These are phyloP conservation scores for Purpureocillium lavendulum DNA, from an alignment of 2,329 filamentous ascomycete species.

Conservation along the genomic window DNA sequence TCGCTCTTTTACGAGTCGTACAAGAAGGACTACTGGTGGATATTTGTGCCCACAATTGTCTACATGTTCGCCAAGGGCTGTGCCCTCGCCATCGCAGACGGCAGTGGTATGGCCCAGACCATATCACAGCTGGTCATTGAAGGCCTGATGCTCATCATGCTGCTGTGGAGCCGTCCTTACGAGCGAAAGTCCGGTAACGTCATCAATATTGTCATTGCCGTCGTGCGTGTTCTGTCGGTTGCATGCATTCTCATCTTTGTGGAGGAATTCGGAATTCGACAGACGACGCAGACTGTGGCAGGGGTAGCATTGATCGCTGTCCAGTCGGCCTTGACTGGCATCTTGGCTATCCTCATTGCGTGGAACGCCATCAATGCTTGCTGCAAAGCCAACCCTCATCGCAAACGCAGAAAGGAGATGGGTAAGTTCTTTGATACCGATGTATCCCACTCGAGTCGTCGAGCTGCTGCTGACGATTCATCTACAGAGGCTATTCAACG, in stretches of 20 bases:
- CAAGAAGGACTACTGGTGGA: slow-evolving; percentile 93
- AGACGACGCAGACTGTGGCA: slow-evolving; percentile 90
- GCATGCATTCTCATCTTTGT: slow-evolving; percentile 88
- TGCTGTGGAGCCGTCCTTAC: slow-evolving; percentile 81
- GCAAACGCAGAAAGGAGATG: slow-evolving; percentile 78
- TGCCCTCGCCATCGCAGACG: slow-evolving; percentile 76
- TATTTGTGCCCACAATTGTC: slow-evolving; percentile 81
- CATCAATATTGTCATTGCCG: slow-evolving; percentile 88
- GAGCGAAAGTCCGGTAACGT: slow-evolving; percentile 81
- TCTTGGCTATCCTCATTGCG: slow-evolving; percentile 78
- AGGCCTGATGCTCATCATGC: slow-evolving; percentile 64
- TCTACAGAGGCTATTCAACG: slow-evolving; percentile 64
- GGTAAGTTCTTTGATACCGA: slow-evolving; percentile 58
- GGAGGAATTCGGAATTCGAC: slow-evolving; percentile 78
- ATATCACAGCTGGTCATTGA: slow-evolving; percentile 76
- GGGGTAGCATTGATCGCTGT: slow-evolving; percentile 91
- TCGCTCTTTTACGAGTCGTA: slow-evolving; percentile 96
- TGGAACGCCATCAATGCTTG: slow-evolving; percentile 82
- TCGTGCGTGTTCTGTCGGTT: slow-evolving; percentile 82
- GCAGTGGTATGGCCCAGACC: slow-evolving; percentile 75
- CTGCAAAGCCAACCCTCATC: slow-evolving; percentile 83
- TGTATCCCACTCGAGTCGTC: neutral
- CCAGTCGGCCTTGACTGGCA: slow-evolving; percentile 73
- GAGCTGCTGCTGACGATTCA: slow-evolving; percentile 15
- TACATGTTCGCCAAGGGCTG: slow-evolving; percentile 89